Base-by-base conservation (phyloP, 306 rosid species). In the Chamaecrista fasciculata region DNA sequence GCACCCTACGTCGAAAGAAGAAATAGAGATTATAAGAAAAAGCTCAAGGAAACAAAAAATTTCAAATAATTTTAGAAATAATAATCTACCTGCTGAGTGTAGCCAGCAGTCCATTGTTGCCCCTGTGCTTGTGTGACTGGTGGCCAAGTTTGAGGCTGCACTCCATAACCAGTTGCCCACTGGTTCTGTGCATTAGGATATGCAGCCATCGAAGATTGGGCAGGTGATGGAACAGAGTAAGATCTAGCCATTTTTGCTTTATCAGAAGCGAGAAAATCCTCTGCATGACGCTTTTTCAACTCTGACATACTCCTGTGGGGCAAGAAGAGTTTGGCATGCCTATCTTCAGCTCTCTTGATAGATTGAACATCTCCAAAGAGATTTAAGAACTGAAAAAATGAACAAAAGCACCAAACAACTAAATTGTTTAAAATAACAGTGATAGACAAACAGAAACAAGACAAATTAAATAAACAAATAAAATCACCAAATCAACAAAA, bases 121-220 rank as follows among this genome's bases (percentile, higher is more conserved):
- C 91, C 98, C 81, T 85, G 99, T 60, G 92, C 85, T 82, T 86
- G 99, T 36, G 95, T 69, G 55, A 70, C 87, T 6, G 95, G 87
- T 39, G 99, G 99, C 99, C 99, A 95, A 61, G 95, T 82, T 87
- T 95, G 99, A 49, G 92, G 95, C 70, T 91, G 97, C 59, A 25
- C 83, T 34, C 95, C 90, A 79, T 93, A 90, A 79, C 84, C 77
- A 48, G 92, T 73, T 62, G 94, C 70, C 97, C 99, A 95, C 74
- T 85, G 99, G 73, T 71, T 87, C 68, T 90, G 99, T 18, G 86
- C 76, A 81, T 64, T 89, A 18, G 96, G 96, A 84, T 95, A 95
- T 73, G 92, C 82, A 50, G 96, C 96, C 76, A 83, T 63, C 67
- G 75, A 48, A 24, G 99, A 81, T 70, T 95, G 99, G 53, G 88